Evolutionary conservation across 1,139 yeast species (phyloP), one percentile per base, ranked within the genome.

Genomic region (Taiozyma sp.): DNA sequence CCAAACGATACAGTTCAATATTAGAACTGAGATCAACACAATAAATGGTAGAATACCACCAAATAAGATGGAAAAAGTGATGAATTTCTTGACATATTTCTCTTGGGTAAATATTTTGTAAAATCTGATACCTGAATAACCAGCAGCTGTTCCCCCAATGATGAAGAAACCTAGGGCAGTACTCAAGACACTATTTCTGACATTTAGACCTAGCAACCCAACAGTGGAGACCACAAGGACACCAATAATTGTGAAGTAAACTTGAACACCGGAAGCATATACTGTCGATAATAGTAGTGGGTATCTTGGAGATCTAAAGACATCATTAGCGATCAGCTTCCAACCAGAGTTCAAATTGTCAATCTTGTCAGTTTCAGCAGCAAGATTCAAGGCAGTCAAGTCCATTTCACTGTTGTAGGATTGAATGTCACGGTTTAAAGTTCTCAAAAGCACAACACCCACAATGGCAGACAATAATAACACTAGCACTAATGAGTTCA

Each of bases 201-300:
- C 81, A 58, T 81, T 78, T 52, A 87, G 83, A 40, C 77, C 74
- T 44, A 78, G 75, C 32, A 84, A 69, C 9, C 84, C 80, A 1
- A 80, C 65, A 10, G 86, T 79, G n/a, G 87, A 76, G 36, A 87
- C 69, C 2, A 76, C 63, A 16, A 84, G 72, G 0, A 86, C 83
- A 0, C 90, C 89, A 28, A 82, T 61, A 13, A 81, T 70, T 38
- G 90, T 84, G 55, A 85, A 80, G 45, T 82, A 69, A 49, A 85
- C 74, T 65, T 89, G 96, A 42, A 85, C 73, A 34, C 97, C 96
- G 50, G 88, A 77, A 0, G 95, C 81, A 9, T 84, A 79, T n/a
- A 85, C 61, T 0, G 85, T 69, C 3, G 87, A 74, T 52, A 89
- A 41, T 5, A 56, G 24, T 14, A 62, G 44, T 32, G 84, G 74